Percentiles rank a stretch among this genome's conserved stretches.
phyloP scores from a whole-genome alignment of 768 basidiomycete genomes.

The Imleria badia region DNA sequence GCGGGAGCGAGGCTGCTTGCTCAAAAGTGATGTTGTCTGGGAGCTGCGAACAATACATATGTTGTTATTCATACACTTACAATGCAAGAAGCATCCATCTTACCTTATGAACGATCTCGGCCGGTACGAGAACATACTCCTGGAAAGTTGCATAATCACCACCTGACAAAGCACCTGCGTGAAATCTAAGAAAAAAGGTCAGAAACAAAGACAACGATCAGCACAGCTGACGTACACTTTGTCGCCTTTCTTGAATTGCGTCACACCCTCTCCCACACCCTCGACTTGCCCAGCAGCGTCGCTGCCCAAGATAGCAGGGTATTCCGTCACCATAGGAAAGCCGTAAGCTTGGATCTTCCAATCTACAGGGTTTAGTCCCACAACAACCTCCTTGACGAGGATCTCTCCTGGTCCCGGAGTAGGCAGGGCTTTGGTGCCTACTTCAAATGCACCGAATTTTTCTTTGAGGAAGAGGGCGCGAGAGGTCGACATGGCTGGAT shows the following conservation, averaged over 20 bases:
- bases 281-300: constrained; percentile 43
- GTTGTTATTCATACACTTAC: background rate
- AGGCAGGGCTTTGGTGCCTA: constrained; percentile 8
- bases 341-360: constrained; percentile 24
- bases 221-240: constrained; percentile 10
- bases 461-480: constrained; percentile 20
- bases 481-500: constrained; percentile 10
- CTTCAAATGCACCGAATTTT: constrained; percentile 15
- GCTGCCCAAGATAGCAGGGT: constrained; percentile 37
- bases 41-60: constrained; percentile 31
- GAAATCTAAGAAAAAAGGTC: constrained; percentile 15
- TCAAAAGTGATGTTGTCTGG: constrained; percentile 38
- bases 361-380: constrained; percentile 47
- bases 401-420: constrained; percentile 44
- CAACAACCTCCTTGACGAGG: constrained; percentile 41
- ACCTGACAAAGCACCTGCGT: constrained; percentile 2
- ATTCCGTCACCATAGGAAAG: constrained; percentile 13
- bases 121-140: constrained; percentile 24
- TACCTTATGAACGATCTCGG: constrained; percentile 21
- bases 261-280: constrained; percentile 41
- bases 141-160: constrained; percentile 25
- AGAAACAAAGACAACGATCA: background rate
- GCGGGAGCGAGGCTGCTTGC: constrained; percentile 38
- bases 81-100: background rate
- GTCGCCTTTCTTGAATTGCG: constrained; percentile 36